Evolutionary conservation across 23 red algal species (phyloP), one percentile per base, ranked within the genome.

Genomic region (Gracilaria caudata): DNA sequence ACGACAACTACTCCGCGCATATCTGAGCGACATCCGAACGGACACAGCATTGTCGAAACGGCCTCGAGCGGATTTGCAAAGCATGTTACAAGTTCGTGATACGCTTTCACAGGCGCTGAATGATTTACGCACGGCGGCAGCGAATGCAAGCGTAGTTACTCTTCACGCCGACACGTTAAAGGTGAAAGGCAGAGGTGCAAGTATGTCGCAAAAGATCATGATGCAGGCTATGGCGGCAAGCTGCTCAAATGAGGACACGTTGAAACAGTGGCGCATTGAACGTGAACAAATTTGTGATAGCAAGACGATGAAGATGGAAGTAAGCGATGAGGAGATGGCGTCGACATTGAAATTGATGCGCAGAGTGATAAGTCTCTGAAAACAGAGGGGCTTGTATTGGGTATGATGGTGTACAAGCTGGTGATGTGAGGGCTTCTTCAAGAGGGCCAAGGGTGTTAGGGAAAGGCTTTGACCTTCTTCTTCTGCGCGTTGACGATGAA

Each of bases 401-500:
- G 30, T 64, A 83, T 37, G 34, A 36, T 26, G 7, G 25, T 25
- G 39, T 47, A 53, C 61, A 47, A 47, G 29, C 56, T 19, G 7
- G 25, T 4, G 16, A 17, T 53, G 46, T 30, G 37, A 21, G 36
- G 76, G 19, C 19, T 77, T 19, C n/a, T 5, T 49, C 23, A 3
- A 33, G 13, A 7, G 21, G 24, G n/a, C 16, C 9, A 29, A 20
- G 36, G 53, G 13, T 51, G 37, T 92, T 56, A 92, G 14, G 89
- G 80, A 84, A 92, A 92, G 2, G 89, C 89, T 24, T 78, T 83
- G 49, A 89, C 85, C 45, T 92, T 92, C 79, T 92, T 92, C 57
- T 83, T 78, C 49, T 92, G 79, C 29, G 89, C 89, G 41, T 92
- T 84, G 32, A 92, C 89, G 29, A 92, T 77, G 70, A 68, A 92